Conservation (phyloP, 345 rosid species). For the Raphanus sativus region DNA sequence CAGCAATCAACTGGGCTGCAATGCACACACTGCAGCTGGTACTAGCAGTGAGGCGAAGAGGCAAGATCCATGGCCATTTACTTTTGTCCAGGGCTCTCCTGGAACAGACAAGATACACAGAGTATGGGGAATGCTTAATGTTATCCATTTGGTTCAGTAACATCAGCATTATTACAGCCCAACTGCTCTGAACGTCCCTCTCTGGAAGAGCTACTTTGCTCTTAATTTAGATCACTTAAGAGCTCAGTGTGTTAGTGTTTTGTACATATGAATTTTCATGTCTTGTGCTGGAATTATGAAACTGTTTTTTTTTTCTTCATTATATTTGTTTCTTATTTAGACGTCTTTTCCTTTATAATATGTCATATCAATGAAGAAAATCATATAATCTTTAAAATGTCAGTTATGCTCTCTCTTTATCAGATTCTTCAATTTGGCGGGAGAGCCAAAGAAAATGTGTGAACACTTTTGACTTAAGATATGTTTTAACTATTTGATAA, state of each 20-base stretch:
- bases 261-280: conserved; percentile 24
- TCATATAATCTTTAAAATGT: conserved; percentile 1
- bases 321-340: conserved; percentile 17
- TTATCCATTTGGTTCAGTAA: conserved; percentile 96
- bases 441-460: neutral
- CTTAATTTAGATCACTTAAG: no score
- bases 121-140: conserved; percentile 99
- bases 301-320: neutral
- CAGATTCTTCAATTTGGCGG: neutral
- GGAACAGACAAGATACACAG: conserved; percentile 99
- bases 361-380: conserved; percentile 14
- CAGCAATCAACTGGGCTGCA: conserved; percentile 98
- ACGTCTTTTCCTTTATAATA: neutral
- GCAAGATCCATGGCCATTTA: conserved; percentile 99
- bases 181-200: no score
- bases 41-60: conserved; percentile 79
- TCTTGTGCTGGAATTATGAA: neutral
- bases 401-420: neutral
- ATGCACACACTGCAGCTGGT: conserved; percentile 95
- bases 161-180: conserved; percentile 84
- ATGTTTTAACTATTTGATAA: neutral
- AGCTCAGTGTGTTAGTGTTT: conserved; percentile 4
- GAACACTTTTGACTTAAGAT: neutral
- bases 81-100: conserved; percentile 99
- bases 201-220: no score